Conservation (phyloP, 73 alveolate genomes). For the Symbiodinium natans region DNA sequence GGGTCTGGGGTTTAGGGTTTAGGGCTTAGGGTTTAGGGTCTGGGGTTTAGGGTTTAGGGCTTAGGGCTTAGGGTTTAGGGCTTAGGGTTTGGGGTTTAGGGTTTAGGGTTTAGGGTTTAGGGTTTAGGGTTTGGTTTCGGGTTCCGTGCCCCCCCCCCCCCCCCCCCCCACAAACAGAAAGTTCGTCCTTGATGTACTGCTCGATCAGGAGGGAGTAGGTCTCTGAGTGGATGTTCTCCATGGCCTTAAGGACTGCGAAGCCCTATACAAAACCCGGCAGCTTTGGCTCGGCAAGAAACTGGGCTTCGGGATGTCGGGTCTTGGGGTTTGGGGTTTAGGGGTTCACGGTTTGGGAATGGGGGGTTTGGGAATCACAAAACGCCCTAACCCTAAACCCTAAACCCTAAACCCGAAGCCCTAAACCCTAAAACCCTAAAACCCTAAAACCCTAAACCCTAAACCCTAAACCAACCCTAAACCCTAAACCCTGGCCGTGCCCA, state of each 20-base stretch:
- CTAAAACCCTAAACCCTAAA: background rate
- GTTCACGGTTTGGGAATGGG: too few species aligned
- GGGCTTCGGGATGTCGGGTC: too few species aligned
- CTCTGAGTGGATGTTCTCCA: slow-evolving; percentile 98
- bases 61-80: background rate
- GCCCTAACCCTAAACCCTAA: background rate
- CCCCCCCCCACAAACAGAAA: too few species aligned
- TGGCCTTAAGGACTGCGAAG: slow-evolving; percentile 97
- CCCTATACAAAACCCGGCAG: too few species aligned
- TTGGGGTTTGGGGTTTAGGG: background rate
- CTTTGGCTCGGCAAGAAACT: too few species aligned
- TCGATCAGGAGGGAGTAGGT: slow-evolving; percentile 98
- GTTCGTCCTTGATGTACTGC: slow-evolving; percentile 96
- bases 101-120: background rate
- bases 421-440: background rate
- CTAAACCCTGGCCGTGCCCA: background rate
- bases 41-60: too few species aligned
- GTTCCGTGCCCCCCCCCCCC: too few species aligned
- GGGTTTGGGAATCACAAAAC: too few species aligned
- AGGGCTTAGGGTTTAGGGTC: too few species aligned
- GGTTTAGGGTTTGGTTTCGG: too few species aligned
- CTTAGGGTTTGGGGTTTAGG: background rate
- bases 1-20: background rate
- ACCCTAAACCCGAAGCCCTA: background rate
- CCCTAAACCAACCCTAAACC: background rate